Conservation (phyloP, 805 yeast species). For the Metschnikowia similis region DNA sequence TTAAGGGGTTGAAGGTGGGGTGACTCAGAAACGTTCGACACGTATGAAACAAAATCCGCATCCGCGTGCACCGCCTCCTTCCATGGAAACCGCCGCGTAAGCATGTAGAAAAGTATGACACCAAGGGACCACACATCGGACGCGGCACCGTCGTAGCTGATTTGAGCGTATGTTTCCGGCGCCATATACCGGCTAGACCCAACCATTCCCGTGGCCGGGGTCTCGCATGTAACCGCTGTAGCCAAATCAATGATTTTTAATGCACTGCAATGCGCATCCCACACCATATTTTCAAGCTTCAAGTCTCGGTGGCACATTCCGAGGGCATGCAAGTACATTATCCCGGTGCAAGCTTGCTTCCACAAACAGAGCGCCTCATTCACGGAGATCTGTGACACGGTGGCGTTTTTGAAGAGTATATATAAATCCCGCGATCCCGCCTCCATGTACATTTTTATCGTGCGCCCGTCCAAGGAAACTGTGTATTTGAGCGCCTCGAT, state of each 20-base stretch:
- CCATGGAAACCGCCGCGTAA: constrained; percentile 44
- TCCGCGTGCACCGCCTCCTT: constrained; percentile 35
- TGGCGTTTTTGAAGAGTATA: constrained; percentile 8
- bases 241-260: constrained; percentile 46
- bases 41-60: constrained; percentile 13
- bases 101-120: constrained; percentile 33
- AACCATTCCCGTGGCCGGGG: constrained; percentile 38
- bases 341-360: constrained; percentile 39
- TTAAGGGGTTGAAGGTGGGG: background rate
- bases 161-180: constrained; percentile 40
- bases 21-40: background rate
- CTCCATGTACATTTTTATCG: constrained; percentile 28
- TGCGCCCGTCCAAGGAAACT: constrained; percentile 17
- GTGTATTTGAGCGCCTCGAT: constrained; percentile 31
- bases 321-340: constrained; percentile 34
- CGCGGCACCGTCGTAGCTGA: constrained; percentile 38
- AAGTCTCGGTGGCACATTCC: constrained; percentile 48
- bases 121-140: constrained; percentile 53
- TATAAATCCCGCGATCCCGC: constrained; percentile 26
- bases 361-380: constrained; percentile 28
- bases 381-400: background rate
- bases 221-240: constrained; percentile 21
- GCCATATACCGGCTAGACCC: constrained; percentile 46
- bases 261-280: constrained; percentile 21
- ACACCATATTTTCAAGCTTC: constrained; percentile 44